Evolutionary conservation across 1,139 yeast species (phyloP).

Genomic region (Meyerozyma smithsonii): DNA sequence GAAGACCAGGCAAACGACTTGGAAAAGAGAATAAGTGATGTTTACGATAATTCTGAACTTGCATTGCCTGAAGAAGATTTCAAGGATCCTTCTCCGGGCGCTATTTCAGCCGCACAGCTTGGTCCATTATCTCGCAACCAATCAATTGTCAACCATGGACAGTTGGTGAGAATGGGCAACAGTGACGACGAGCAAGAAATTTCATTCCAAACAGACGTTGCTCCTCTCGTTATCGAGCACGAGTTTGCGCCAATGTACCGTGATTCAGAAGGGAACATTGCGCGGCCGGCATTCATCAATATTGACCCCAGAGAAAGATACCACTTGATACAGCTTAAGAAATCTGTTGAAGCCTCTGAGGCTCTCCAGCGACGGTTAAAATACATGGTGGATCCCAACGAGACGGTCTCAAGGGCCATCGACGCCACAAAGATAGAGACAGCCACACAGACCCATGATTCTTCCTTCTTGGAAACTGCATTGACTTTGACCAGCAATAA

Average conservation of each 20-base stretch:
- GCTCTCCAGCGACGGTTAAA: constrained; percentile 28
- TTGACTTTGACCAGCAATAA: constrained; percentile 18
- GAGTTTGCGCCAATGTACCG: constrained; percentile 31
- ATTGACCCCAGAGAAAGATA: constrained; percentile 43
- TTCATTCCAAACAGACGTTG: constrained; percentile 1
- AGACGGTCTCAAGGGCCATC: constrained; percentile 22
- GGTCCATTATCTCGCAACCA: constrained; percentile 4
- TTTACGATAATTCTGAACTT: constrained; percentile 15
- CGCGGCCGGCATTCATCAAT: constrained; percentile 44
- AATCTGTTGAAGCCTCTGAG: constrained; percentile 33
- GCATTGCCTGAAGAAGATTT: constrained; percentile 1
- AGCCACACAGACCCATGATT: constrained; percentile 39
- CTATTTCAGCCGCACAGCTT: background rate
- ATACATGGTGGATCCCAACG: constrained; percentile 40
- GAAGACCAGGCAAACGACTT: constrained; percentile 25
- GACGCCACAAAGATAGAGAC: constrained; percentile 30
- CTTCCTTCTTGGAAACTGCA: constrained; percentile 23
- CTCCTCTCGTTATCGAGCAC: constrained; percentile 16
- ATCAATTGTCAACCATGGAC: constrained; percentile 3
- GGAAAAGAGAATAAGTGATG: constrained; percentile 28
- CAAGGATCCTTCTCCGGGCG: constrained; percentile 10
- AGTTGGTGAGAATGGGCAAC: constrained; percentile 2
- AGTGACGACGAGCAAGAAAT: background rate
- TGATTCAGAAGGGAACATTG: constrained; percentile 36
- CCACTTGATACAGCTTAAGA: constrained; percentile 37